Evolutionary conservation across 1,284 basidiomycete genomes (phyloP), one percentile per base, ranked within the genome.

Genomic region (Cutaneotrichosporon sp.): DNA sequence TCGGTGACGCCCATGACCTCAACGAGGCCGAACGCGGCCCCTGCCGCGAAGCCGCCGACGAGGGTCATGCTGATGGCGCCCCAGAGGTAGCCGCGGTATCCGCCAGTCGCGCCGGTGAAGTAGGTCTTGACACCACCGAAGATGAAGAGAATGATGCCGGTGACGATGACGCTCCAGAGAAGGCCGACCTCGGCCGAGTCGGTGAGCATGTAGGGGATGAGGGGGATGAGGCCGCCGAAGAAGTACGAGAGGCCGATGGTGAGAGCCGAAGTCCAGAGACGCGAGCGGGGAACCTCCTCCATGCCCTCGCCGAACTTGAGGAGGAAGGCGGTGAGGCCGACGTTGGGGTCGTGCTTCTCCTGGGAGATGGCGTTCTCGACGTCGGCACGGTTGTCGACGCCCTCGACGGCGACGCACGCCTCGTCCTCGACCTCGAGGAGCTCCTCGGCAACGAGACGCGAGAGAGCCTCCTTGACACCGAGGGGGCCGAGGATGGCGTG

Each of bases 61-160:
- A 90, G 81, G 57, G 95, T 81, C n/a, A 92, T 98, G 69, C 87
- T 89, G 24, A 92, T 74, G 1, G 92, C 91, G n/a, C 94, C 94
- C 85, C 90, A 92, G 10, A 90, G 75, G 72, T 86, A 91, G 57
- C 83, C 86, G 60, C 72, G 82, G 51, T 73, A 74, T 59, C 82
- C 86, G 58, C 82, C 82, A 2, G 74, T 79, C 0, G 91, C 91
- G 29, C 93, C 94, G 0, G 92, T 95, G 54, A 93, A 85, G 67
- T 90, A 89, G 2, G 93, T 88, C 79, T 97, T 97, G 74, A 92
- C 86, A 3, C 86, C 90, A 52, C 94, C 94, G 72, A 97, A 97
- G 58, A 94, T 77, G 68, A 97, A 84, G 11, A 97, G 83, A n/a
- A 95, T 85, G 62, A 91, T 69, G 22, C 90, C 90, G 11, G 92